Base-by-base conservation (phyloP, 2,329 filamentous ascomycete species). In the Plectosphaerella sp. region DNA sequence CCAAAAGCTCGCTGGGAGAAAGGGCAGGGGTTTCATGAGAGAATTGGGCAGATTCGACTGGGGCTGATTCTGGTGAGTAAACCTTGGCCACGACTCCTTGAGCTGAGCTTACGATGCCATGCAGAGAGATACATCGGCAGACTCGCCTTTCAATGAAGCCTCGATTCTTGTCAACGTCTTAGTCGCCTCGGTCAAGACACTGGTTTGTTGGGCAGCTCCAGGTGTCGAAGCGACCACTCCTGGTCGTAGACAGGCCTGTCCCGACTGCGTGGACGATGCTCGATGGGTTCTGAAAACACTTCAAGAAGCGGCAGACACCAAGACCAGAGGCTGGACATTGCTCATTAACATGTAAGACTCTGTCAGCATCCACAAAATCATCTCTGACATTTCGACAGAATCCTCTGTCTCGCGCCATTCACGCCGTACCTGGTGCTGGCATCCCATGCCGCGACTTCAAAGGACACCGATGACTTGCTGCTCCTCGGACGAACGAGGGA, bases 331-430 rank as follows among this genome's bases (percentile, higher is more conserved):
- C 10, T 53, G 36, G 35, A 15, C 51, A 1, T 39, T 53, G 51
- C 3, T 50, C 43, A 35, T 53, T 7, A 53, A 50, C 25, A 47
- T 53, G 51, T 47, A 18, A 18, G 47, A 20, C 5, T 14, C 12
- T 9, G 5, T 10, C 25, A 9, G 5, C 7, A 7, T 10, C 22
- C 5, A 15, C 7, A 12, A 12, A 20, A 28, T 20, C 10, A 16
- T 24, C 7, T 15, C 46, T 48, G 14, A 48, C 5, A 5, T 2
- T 12, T 18, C 5, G 14, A 8, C 24, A 48, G 46, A 37, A 37
- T 37, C 11, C 33, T 48, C 16, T 48, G 28, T 1, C 18, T 48
- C 10, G 18, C 33, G 7, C 46, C 46, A 5, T 48, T 48, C 46
- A 48, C 46, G 8, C 33, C 46, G 9, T 48, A 48, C 8, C 9